These are phyloP conservation scores for Rhodofomes roseus DNA, from an alignment of 1,284 basidiomycete species.

Conservation along the genomic window DNA sequence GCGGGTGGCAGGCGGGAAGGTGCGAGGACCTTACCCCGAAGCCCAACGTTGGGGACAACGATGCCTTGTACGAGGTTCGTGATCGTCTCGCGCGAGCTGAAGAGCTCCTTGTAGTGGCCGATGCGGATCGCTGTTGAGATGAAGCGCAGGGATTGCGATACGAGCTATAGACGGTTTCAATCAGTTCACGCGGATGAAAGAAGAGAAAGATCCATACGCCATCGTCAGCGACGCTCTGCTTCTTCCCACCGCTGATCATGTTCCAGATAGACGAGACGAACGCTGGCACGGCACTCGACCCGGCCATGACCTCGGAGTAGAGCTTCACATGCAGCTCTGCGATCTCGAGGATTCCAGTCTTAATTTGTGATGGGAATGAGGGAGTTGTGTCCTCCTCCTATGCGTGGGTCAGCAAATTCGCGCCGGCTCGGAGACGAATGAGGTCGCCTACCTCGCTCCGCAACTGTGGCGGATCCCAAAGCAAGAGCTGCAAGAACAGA, in stretches of 20 bases:
- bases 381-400: constrained; percentile 84
- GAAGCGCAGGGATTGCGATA: constrained; percentile 91
- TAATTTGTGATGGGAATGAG: constrained; percentile 82
- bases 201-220: constrained; percentile 42
- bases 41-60: constrained; percentile 87
- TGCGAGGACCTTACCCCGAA: constrained; percentile 48
- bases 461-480: constrained; percentile 74
- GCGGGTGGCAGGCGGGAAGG: neutral
- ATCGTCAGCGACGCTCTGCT: constrained; percentile 75
- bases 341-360: constrained; percentile 90
- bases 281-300: constrained; percentile 66
- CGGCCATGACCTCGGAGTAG: constrained; percentile 83
- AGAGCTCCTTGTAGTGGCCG: constrained; percentile 69
- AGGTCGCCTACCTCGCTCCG: constrained; percentile 60
- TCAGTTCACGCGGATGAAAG: neutral
- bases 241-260: constrained; percentile 74
- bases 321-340: constrained; percentile 90
- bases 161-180: constrained; percentile 51
- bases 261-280: constrained; percentile 94
- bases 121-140: constrained; percentile 91
- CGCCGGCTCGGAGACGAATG: neutral
- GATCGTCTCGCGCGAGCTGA: constrained; percentile 76
- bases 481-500: constrained; percentile 75
- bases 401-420: neutral
- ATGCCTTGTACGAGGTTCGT: constrained; percentile 86